phyloP scores from a whole-genome alignment of 495 filamentous ascomycete species.

The Symbiotaphrina buchneri region DNA sequence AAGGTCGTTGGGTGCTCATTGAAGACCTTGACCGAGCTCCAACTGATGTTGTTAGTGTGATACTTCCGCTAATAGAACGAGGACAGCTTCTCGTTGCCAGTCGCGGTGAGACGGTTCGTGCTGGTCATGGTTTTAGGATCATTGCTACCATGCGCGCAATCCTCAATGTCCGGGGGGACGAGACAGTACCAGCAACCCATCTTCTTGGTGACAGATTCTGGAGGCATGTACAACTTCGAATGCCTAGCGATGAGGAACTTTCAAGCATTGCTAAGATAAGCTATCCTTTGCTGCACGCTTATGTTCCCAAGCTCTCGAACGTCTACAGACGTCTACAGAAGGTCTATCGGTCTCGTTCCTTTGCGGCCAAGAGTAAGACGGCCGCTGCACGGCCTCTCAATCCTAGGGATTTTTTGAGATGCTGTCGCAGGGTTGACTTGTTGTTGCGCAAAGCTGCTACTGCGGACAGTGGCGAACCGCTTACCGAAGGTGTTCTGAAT shows the following conservation, averaged over 20 bases:
- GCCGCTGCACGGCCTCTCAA: slow-evolving; percentile 32
- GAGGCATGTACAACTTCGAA: slow-evolving; percentile 44
- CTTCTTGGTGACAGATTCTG: slow-evolving; percentile 68
- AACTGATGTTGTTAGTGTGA: slow-evolving; percentile 78
- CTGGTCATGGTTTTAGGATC: slow-evolving; percentile 63
- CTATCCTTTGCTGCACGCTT: slow-evolving; percentile 44
- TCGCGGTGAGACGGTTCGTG: slow-evolving; percentile 64
- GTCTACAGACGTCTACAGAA: slow-evolving; percentile 48
- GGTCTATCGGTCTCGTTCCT: slow-evolving; percentile 5
- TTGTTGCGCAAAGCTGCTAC: slow-evolving; percentile 33
- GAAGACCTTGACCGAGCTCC: slow-evolving; percentile 93
- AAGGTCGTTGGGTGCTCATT: slow-evolving; percentile 89
- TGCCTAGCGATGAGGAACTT: slow-evolving; percentile 48
- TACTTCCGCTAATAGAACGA: slow-evolving; percentile 76
- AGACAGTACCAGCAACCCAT: slow-evolving; percentile 25
- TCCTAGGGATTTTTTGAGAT: slow-evolving; percentile 72
- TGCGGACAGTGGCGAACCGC: slow-evolving; percentile 49
- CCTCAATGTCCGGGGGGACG: slow-evolving; percentile 45
- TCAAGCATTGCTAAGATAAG: slow-evolving; percentile 43
- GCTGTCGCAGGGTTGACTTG: slow-evolving; percentile 52
- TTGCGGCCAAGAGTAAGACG: slow-evolving; percentile 28
- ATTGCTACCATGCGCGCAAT: slow-evolving; percentile 76
- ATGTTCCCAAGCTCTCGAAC: slow-evolving; percentile 45
- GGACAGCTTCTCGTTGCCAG: slow-evolving; percentile 71
- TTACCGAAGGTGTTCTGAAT: slow-evolving; percentile 48